A percentile compares a stretch with the other conserved stretches of the same genome.
phyloP scores from a whole-genome alignment of 139 green algal species.

The Volvox reticuliferus region DNA sequence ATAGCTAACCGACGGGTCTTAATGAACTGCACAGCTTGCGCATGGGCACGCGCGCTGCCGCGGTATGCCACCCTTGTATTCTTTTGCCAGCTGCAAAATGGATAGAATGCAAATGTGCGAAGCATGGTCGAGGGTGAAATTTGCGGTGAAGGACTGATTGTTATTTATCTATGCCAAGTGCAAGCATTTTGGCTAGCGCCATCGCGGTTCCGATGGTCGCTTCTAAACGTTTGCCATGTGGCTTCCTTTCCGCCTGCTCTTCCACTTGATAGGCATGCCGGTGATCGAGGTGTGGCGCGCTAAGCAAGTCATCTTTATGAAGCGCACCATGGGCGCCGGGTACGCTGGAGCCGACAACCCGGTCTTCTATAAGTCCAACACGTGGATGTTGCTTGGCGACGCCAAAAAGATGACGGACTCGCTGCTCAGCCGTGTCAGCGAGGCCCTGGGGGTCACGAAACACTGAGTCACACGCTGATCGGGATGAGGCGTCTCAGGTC shows the following conservation, averaged over 20 bases:
- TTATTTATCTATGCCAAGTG: too few species aligned
- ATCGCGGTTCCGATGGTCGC: too few species aligned
- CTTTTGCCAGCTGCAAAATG: too few species aligned
- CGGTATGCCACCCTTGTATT: too few species aligned
- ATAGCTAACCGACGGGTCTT: too few species aligned
- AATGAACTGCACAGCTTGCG: too few species aligned
- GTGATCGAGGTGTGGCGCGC: constrained; percentile 84
- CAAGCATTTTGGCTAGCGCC: too few species aligned
- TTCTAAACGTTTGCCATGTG: too few species aligned
- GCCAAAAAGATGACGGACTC: constrained; percentile 56
- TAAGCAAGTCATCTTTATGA: constrained; percentile 92
- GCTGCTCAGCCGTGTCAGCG: constrained; percentile 35
- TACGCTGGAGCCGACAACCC: constrained; percentile 94
- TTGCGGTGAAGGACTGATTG: too few species aligned
- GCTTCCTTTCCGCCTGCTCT: neutral
- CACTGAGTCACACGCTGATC: neutral
- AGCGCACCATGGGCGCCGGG: constrained; percentile 88
- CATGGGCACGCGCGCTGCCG: too few species aligned
- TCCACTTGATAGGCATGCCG: constrained; percentile 56
- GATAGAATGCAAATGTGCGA: too few species aligned
- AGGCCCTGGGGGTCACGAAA: neutral
- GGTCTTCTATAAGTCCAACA: constrained; percentile 81
- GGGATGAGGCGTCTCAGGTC: neutral
- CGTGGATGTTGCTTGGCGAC: constrained; percentile 48
- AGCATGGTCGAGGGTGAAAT: too few species aligned